These are phyloP conservation scores for Boletus rubescentipes DNA, from an alignment of 768 basidiomycete species.

Conservation along the genomic window DNA sequence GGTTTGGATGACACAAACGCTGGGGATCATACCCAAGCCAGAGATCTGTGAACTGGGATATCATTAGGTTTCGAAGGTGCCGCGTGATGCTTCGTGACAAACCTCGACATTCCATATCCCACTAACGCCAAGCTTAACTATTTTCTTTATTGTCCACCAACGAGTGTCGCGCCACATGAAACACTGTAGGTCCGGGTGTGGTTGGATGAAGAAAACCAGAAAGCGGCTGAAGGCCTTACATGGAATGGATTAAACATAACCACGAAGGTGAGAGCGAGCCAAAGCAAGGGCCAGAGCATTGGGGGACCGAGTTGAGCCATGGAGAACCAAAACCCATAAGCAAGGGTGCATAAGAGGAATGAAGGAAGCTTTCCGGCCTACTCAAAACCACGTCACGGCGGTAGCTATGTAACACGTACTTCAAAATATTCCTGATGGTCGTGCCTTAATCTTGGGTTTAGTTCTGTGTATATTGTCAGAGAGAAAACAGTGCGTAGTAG, in stretches of 20 bases:
- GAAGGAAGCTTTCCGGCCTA: constrained; percentile 61
- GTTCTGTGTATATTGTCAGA: constrained; percentile 43
- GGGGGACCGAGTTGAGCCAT: constrained; percentile 70
- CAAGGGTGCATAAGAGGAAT: constrained; percentile 71
- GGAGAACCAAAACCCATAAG: constrained; percentile 83
- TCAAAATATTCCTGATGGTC: constrained; percentile 80
- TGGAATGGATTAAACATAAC: constrained; percentile 78
- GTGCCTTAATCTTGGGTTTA: constrained; percentile 67
- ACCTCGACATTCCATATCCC: constrained; percentile 79
- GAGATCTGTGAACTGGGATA: constrained; percentile 73
- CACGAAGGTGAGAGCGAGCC: constrained; percentile 62
- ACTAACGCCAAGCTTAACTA: constrained; percentile 62
- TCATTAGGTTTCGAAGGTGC: constrained; percentile 3
- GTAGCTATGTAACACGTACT: constrained; percentile 33
- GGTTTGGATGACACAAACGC: not conserved
- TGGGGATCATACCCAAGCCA: constrained; percentile 70
- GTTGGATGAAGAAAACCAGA: not conserved
- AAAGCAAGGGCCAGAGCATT: constrained; percentile 76
- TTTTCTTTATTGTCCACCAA: constrained; percentile 75
- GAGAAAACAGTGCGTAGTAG: not conserved
- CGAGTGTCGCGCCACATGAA: constrained; percentile 38
- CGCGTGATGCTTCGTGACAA: constrained; percentile 4
- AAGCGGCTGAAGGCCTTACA: constrained; percentile 28
- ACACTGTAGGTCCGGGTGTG: constrained; percentile 46
- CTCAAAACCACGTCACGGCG: constrained; percentile 1